Conservation (phyloP, 352 stramenopile genomes). For the Globisporangium canariense region DNA sequence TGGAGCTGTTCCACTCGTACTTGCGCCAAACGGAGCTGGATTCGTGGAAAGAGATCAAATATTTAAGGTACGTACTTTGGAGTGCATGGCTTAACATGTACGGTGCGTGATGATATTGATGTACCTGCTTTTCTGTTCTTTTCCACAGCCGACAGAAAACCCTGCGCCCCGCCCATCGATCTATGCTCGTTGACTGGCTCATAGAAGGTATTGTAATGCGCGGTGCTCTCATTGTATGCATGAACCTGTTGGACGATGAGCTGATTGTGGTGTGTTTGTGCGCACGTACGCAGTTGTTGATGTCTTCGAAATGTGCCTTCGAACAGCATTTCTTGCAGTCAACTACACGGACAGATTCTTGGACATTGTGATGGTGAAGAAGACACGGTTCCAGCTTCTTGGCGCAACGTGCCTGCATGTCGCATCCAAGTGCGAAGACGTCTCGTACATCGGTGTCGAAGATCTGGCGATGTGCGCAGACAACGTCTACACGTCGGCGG, state of each 20-base stretch:
- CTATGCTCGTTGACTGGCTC: conserved; percentile 91
- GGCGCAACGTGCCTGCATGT: conserved; percentile 89
- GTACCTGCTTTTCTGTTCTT: background rate
- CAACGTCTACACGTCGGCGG: conserved; percentile 87
- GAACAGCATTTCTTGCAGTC: conserved; percentile 87
- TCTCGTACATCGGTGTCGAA: conserved; percentile 91
- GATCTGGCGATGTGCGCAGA: conserved; percentile 90
- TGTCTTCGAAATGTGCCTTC: conserved; percentile 91
- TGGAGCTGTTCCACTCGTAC: conserved; percentile 77
- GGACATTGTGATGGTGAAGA: conserved; percentile 88
- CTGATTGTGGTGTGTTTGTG: conserved; percentile 1
- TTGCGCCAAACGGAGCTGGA: conserved; percentile 74
- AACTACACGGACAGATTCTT: conserved; percentile 90
- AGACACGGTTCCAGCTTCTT: conserved; percentile 87
- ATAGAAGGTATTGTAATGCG: conserved; percentile 69
- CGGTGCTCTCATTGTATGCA: background rate
- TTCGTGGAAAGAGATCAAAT: conserved; percentile 86
- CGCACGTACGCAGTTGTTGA: conserved; percentile 72
- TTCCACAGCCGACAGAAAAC: conserved; percentile 70
- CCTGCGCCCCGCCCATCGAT: conserved; percentile 77
- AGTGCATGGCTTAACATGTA: background rate
- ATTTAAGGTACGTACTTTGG: conserved; percentile 54
- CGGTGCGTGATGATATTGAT: background rate
- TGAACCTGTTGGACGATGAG: background rate
- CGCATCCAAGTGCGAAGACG: conserved; percentile 90